Evolutionary conservation across 2,329 filamentous ascomycete species (phyloP).

Genomic region (Xylariaceae sp.): DNA sequence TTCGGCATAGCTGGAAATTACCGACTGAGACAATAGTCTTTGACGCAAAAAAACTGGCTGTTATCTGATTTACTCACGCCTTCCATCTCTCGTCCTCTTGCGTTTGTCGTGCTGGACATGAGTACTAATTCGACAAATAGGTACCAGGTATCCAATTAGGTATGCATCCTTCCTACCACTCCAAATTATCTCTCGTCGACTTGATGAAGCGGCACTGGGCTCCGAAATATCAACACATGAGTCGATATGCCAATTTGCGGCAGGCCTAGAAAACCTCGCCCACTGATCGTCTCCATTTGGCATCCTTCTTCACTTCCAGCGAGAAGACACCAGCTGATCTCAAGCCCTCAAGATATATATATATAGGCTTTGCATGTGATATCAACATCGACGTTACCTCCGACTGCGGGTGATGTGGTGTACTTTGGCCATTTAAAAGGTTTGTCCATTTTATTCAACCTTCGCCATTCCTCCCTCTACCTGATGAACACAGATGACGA

Average conservation of each 20-base stretch:
- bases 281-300: constrained; percentile 59
- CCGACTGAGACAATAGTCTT: constrained; percentile 71
- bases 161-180: constrained; percentile 28
- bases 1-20: constrained; percentile 87
- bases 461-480: constrained; percentile 30
- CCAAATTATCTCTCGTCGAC: constrained; percentile 27
- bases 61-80: constrained; percentile 57
- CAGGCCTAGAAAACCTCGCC: constrained; percentile 99
- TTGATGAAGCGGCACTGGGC: constrained; percentile 98
- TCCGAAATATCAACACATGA: constrained; percentile 66
- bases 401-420: too few species aligned
- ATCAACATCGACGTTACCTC: neutral
- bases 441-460: constrained; percentile 1
- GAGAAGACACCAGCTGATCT: constrained; percentile 2
- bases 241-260: constrained; percentile 85
- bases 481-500: constrained; percentile 56
- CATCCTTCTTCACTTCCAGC: constrained; percentile 1
- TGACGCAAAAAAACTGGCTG: constrained; percentile 82
- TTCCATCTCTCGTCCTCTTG: neutral
- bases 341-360: neutral
- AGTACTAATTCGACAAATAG: constrained; percentile 26
- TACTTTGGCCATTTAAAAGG: neutral
- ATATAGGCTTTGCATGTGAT: neutral
- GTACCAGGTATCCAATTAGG: constrained; percentile 6
- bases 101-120: neutral